These are phyloP conservation scores for Petrea volubilis DNA, from an alignment of 257 asterid genomes.

Conservation along the genomic window DNA sequence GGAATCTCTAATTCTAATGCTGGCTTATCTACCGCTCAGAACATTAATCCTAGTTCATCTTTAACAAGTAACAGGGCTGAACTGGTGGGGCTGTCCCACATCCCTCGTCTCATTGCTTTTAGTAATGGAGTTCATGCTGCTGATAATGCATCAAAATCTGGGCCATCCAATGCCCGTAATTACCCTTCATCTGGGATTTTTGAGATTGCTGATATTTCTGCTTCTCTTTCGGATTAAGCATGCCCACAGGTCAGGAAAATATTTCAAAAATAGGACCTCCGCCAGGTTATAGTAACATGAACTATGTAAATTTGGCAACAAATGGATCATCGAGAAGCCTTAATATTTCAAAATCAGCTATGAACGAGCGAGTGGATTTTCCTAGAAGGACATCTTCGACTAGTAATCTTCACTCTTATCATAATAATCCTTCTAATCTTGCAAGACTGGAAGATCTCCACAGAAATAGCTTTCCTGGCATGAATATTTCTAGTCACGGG, in stretches of 20 bases:
- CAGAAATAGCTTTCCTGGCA: constrained; percentile 28
- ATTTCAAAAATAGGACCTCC: constrained; percentile 37
- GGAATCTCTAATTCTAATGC: constrained; percentile 26
- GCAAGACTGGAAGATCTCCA: constrained; percentile 45
- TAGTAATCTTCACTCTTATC: constrained; percentile 51
- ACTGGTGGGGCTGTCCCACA: constrained; percentile 24
- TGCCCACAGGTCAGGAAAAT: constrained; percentile 44
- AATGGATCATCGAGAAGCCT: constrained; percentile 33
- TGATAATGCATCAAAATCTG: constrained; percentile 29
- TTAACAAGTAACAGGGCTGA: constrained; percentile 29
- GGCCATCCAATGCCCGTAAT: constrained; percentile 30
- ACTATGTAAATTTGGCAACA: constrained; percentile 31
- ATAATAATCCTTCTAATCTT: constrained; percentile 41
- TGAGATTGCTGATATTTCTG: constrained; percentile 48
- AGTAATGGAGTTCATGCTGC: constrained; percentile 36
- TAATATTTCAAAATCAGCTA: constrained; percentile 25
- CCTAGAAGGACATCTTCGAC: constrained; percentile 61
- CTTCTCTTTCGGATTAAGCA: constrained; percentile 53
- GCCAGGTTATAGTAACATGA: constrained; percentile 32
- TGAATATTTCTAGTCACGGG: constrained; percentile 21
- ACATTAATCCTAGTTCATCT: constrained; percentile 28
- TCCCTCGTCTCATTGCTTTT: constrained; percentile 33
- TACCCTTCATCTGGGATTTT: constrained; percentile 45
- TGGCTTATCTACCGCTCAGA: constrained; percentile 31
- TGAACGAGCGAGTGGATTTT: constrained; percentile 42